Evolutionary conservation across 257 asterid species (phyloP).

Genomic region (Lycium ferocissimum): DNA sequence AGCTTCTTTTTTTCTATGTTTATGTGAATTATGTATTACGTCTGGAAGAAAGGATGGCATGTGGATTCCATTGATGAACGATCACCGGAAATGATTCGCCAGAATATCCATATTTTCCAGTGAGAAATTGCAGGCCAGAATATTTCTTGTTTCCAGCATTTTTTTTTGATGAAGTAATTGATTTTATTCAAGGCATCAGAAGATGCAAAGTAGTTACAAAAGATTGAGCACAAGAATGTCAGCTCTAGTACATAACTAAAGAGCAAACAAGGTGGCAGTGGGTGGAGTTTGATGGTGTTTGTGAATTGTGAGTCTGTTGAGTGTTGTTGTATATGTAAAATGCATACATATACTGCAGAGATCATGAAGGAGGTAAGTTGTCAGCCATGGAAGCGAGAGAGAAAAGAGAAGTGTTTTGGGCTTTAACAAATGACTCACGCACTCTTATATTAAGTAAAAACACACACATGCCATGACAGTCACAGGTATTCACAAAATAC

Average conservation of each 20-base stretch:
- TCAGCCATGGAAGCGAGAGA: not conserved
- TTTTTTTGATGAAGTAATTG: too few species aligned
- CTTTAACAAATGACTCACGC: not conserved
- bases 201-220: too few species aligned
- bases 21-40: not conserved
- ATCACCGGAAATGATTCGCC: not conserved
- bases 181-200: too few species aligned
- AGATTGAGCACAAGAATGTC: too few species aligned
- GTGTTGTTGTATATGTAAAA: too few species aligned
- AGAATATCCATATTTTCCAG: not conserved
- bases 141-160: not conserved
- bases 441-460: not conserved
- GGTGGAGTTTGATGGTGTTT: conserved; percentile 9
- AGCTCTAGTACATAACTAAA: too few species aligned
- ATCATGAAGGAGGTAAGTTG: not conserved
- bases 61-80: not conserved
- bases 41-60: not conserved
- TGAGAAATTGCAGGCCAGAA: conserved; percentile 17
- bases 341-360: too few species aligned
- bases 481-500: not conserved
- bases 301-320: not conserved
- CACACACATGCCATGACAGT: not conserved
- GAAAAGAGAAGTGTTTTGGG: not conserved
- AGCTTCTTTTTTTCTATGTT: not conserved
- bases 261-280: not conserved